Evolutionary conservation across 805 yeast genomes (phyloP), one percentile per base, ranked within the genome.

Genomic region (Danielozyma ontarioensis): DNA sequence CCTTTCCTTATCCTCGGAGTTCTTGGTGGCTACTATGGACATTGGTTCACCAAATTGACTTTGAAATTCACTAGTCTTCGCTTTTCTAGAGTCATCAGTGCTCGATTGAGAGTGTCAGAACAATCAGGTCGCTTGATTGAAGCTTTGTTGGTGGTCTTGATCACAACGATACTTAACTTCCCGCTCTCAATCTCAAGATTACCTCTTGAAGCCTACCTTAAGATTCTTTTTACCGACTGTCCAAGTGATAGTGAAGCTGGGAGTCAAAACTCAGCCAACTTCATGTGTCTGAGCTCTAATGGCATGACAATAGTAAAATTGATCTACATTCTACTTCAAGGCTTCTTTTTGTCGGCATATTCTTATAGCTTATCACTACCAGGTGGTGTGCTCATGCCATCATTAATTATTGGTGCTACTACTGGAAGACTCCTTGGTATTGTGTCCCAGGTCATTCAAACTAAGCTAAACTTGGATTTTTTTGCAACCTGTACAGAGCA

Each of bases 1-100:
- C 93, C 94, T 1, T 87, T 85, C 48, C 59, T 81, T n/a, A 23
- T 78, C 1, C 57, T 86, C 13, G 96, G 95, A 0, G 55, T 76
- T 1, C 32, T 76, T 5, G 90, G 95, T 28, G 95, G 93, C 0
- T 32, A 72, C 5, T 72, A 73, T 48, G 93, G 94, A 4, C 64
- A 72, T 14, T 41, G 59, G 7, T 74, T 78, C 51, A 74, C 69
- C 33, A 60, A 47, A 25, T 42, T 78, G 8, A 78, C 80, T 49
- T 42, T 72, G 1, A 41, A 32, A 19, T 49, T 56, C 24, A 33
- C 39, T 4, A 36, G 37, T 17, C 31, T 41, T 27, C 50, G 46
- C 41, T 30, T 39, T 42, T 14, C 39, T 17, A 19, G 10, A 28
- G 17, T 31, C 44, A 8, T 38, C 64, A 17, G 50, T 64, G 25